Percentiles rank a stretch among this genome's conserved stretches.
phyloP scores from a whole-genome alignment of 202 grass and related monocot genomes.

The Brachypodium distachyon region DNA sequence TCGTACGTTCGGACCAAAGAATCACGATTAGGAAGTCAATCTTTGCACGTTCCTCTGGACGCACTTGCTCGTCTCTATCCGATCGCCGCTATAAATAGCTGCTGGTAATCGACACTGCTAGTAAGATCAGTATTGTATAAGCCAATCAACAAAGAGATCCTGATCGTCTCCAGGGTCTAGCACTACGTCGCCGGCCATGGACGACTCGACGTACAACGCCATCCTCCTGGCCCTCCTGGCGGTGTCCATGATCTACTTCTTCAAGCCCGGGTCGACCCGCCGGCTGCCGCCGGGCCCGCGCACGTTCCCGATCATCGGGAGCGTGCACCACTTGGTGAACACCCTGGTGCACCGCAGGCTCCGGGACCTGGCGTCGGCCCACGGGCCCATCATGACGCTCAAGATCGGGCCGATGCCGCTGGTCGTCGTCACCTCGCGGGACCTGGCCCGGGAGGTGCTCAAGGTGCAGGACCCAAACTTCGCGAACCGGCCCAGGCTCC shows the following conservation, averaged over 20 bases:
- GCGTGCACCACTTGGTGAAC: conserved; percentile 44
- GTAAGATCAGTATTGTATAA: background rate
- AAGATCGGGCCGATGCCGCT: conserved; percentile 34
- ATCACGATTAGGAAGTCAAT: conserved; percentile 4
- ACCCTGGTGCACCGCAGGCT: conserved; percentile 32
- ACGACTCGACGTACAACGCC: conserved; percentile 23
- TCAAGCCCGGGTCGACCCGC: background rate
- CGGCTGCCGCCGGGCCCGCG: conserved; percentile 14
- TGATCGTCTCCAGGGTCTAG: background rate
- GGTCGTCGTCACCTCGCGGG: conserved; percentile 37
- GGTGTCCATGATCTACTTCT: conserved; percentile 20
- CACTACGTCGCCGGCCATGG: background rate
- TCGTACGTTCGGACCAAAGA: conserved; percentile 20
- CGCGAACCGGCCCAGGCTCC: conserved; percentile 24
- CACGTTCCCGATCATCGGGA: conserved; percentile 39
- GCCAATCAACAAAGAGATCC: too few species aligned
- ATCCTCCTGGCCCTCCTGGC: conserved; percentile 24
- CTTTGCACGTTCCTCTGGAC: background rate
- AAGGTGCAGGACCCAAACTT: conserved; percentile 45
- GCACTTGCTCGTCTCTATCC: background rate
- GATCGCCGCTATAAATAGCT: background rate
- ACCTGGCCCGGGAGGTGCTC: conserved; percentile 32
- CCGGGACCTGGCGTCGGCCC: conserved; percentile 8
- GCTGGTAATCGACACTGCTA: background rate
- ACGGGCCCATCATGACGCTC: conserved; percentile 42